phyloP scores from a whole-genome alignment of 805 yeast genomes.

The Sungouiella thailandica region DNA sequence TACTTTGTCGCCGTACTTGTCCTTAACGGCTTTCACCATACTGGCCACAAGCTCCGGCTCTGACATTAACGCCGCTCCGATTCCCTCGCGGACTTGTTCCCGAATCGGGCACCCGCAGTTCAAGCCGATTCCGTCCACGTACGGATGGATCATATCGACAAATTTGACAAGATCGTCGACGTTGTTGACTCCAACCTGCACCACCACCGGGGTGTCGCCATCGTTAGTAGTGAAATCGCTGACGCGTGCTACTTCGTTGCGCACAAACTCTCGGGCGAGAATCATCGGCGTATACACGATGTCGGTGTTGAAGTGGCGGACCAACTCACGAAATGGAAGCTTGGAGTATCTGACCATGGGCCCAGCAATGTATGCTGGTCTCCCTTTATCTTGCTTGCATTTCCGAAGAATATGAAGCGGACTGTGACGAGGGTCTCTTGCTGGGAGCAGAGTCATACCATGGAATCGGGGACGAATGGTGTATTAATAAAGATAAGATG shows the following conservation, averaged over 20 bases:
- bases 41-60: constrained; percentile 73
- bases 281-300: constrained; percentile 96
- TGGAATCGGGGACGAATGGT: too few relatives aligned
- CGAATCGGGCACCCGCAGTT: constrained; percentile 98
- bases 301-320: constrained; percentile 65
- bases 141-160: constrained; percentile 85
- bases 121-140: constrained; percentile 88
- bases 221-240: constrained; percentile 82
- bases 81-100: constrained; percentile 92
- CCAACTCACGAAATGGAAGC: constrained; percentile 80
- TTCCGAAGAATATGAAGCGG: constrained; percentile 32
- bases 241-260: constrained; percentile 73
- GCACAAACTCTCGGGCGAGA: constrained; percentile 87
- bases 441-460: too few relatives aligned
- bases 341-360: constrained; percentile 98
- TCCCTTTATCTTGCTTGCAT: constrained; percentile 17
- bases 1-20: constrained; percentile 63
- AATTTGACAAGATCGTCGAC: constrained; percentile 76
- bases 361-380: constrained; percentile 51
- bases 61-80: constrained; percentile 92
- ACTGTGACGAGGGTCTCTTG: constrained; percentile 23
- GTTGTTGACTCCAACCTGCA: constrained; percentile 88
- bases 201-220: constrained; percentile 66
- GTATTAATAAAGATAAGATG: too few relatives aligned
- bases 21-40: constrained; percentile 82